Evolutionary conservation across 2,329 filamentous ascomycete species (phyloP).

Genomic region (Neopestalotiopsis rosae): DNA sequence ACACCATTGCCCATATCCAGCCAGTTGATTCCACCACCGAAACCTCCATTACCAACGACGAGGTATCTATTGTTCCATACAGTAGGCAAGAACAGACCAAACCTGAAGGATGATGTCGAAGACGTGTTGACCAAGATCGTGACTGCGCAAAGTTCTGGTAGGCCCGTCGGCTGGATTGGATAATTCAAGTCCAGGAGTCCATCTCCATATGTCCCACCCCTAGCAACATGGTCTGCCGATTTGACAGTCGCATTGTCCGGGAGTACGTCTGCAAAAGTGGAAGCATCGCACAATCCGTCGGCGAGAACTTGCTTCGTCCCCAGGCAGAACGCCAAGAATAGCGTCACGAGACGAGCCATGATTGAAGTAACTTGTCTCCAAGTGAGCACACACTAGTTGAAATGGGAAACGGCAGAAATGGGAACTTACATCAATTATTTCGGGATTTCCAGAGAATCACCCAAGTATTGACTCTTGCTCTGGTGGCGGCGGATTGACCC

Average conservation of each 20-base stretch:
- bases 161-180: constrained; percentile 31
- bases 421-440: not conserved
- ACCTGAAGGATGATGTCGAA: constrained; percentile 33
- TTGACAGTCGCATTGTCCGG: constrained; percentile 13
- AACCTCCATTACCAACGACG: constrained; percentile 38
- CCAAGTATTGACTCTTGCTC: too few species aligned
- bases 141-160: constrained; percentile 40
- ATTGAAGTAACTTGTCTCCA: not conserved
- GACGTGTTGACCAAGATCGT: constrained; percentile 35
- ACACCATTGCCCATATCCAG: constrained; percentile 29
- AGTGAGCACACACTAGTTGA: not conserved
- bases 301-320: not conserved
- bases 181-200: constrained; percentile 23
- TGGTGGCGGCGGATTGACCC: not conserved
- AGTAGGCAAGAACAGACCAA: constrained; percentile 39
- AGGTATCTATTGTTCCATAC: constrained; percentile 39
- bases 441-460: not conserved
- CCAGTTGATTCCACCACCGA: constrained; percentile 40
- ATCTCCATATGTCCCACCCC: constrained; percentile 15
- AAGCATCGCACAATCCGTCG: not conserved
- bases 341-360: not conserved
- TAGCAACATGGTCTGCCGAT: not conserved
- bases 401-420: not conserved
- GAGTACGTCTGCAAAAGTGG: not conserved
- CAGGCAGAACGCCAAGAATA: not conserved